Conservation (phyloP, 2,329 filamentous ascomycete genomes). For the Pseudogymnoascus sp. region DNA sequence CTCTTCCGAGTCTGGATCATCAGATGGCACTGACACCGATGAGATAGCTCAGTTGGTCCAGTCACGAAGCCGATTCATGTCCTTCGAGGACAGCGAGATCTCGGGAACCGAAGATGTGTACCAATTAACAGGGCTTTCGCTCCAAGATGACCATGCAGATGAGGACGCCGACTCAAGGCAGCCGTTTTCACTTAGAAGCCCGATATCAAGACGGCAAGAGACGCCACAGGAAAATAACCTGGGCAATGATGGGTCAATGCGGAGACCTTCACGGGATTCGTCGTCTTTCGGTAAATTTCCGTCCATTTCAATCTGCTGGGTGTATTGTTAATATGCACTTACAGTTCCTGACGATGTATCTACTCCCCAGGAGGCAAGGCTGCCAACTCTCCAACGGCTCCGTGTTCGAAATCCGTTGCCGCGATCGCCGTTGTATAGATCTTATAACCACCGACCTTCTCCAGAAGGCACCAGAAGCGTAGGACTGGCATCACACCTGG, state of each 20-base stretch:
- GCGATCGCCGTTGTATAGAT: slow-evolving; percentile 26
- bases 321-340: neutral
- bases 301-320: neutral
- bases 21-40: neutral
- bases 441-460: slow-evolving; percentile 26
- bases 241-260: slow-evolving; percentile 23
- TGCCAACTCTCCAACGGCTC: slow-evolving; percentile 10
- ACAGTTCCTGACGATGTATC: slow-evolving; percentile 24
- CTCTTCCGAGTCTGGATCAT: neutral
- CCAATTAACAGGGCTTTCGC: neutral
- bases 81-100: neutral
- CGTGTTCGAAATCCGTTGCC: slow-evolving; percentile 18
- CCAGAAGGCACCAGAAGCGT: slow-evolving; percentile 20
- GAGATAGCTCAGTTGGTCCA: neutral
- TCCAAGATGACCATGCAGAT: neutral
- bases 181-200: neutral
- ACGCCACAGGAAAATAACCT: slow-evolving; percentile 19
- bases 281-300: slow-evolving; percentile 8
- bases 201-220: neutral
- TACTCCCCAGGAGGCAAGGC: slow-evolving; percentile 18
- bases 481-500: slow-evolving; percentile 21
- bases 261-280: slow-evolving; percentile 15
- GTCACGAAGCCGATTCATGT: neutral
- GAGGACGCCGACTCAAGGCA: neutral
- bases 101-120: neutral